A percentile compares a stretch with the other conserved stretches of the same genome.
Evolutionary conservation across 495 filamentous ascomycete species (phyloP).

Genomic region (Talaromyces adpressus): DNA sequence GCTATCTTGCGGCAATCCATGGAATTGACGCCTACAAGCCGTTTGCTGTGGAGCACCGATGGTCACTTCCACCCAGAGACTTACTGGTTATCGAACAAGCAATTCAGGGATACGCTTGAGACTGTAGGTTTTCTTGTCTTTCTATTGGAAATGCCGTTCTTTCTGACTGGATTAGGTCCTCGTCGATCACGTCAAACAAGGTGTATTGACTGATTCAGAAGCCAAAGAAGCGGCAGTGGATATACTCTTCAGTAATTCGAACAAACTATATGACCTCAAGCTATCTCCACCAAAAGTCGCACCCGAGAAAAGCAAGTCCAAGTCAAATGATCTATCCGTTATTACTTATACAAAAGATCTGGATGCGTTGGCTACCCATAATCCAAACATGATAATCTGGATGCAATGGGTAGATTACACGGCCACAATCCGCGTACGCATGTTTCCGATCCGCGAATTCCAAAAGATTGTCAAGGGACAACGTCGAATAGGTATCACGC

Average conservation of each 20-base stretch:
- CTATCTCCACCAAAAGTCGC: slow-evolving; percentile 9
- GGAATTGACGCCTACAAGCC: slow-evolving; percentile 68
- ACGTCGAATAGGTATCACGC: slow-evolving; percentile 47
- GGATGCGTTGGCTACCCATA: slow-evolving; percentile 18
- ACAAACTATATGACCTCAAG: slow-evolving; percentile 53
- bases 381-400: slow-evolving; percentile 47
- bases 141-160: background rate
- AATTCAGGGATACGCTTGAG: slow-evolving; percentile 70
- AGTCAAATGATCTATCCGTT: background rate
- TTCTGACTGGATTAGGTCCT: slow-evolving; percentile 40
- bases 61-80: slow-evolving; percentile 81
- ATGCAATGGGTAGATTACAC: slow-evolving; percentile 81
- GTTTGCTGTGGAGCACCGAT: slow-evolving; percentile 81
- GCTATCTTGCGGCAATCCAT: slow-evolving; percentile 64
- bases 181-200: slow-evolving; percentile 51
- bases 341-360: slow-evolving; percentile 6
- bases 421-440: slow-evolving; percentile 55
- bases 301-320: background rate
- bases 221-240: slow-evolving; percentile 51
- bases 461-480: slow-evolving; percentile 46
- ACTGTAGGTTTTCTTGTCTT: slow-evolving; percentile 32
- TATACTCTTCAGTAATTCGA: slow-evolving; percentile 66
- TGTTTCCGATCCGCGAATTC: slow-evolving; percentile 64
- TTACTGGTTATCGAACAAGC: slow-evolving; percentile 68
- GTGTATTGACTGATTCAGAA: slow-evolving; percentile 50